These are phyloP conservation scores for Fraxinus americana DNA, from an alignment of 257 asterid species.

Conservation along the genomic window DNA sequence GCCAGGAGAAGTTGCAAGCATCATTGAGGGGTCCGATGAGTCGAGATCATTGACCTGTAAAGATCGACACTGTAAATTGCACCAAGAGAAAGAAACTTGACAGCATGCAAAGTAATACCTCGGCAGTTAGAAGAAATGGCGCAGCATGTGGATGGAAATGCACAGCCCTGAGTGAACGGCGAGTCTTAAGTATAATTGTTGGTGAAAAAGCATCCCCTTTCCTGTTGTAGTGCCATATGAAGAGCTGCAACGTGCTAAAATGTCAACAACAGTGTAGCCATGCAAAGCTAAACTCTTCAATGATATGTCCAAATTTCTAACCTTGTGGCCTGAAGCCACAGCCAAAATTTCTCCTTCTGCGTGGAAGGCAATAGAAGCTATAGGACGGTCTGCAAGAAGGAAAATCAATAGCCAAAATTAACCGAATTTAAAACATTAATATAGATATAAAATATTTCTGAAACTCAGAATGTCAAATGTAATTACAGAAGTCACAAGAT, in stretches of 20 bases:
- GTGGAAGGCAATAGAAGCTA: slow-evolving; percentile 97
- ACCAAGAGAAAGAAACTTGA: slow-evolving; percentile 10
- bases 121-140: slow-evolving; percentile 96
- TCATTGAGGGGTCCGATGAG: slow-evolving; percentile 91
- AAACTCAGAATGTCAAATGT: slow-evolving; percentile 25
- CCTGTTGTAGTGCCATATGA: slow-evolving; percentile 89
- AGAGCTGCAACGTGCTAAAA: slow-evolving; percentile 64
- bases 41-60: slow-evolving; percentile 83
- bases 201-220: slow-evolving; percentile 86
- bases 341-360: slow-evolving; percentile 94
- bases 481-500: slow-evolving; percentile 86
- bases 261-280: slow-evolving; percentile 30
- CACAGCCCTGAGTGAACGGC: slow-evolving; percentile 97
- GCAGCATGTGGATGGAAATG: slow-evolving; percentile 98
- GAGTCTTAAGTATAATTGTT: slow-evolving; percentile 76
- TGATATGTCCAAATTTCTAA: slow-evolving; percentile 39
- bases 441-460: neutral
- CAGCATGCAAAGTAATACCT: slow-evolving; percentile 55
- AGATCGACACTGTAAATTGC: slow-evolving; percentile 19
- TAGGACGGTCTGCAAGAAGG: slow-evolving; percentile 78
- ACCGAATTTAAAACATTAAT: slow-evolving; percentile 12
- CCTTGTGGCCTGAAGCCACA: slow-evolving; percentile 99
- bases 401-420: slow-evolving; percentile 17
- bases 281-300: slow-evolving; percentile 21
- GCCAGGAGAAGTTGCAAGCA: slow-evolving; percentile 84